Evolutionary conservation across 2,329 filamentous ascomycete genomes (phyloP).

Genomic region (Mollisia scopiformis): DNA sequence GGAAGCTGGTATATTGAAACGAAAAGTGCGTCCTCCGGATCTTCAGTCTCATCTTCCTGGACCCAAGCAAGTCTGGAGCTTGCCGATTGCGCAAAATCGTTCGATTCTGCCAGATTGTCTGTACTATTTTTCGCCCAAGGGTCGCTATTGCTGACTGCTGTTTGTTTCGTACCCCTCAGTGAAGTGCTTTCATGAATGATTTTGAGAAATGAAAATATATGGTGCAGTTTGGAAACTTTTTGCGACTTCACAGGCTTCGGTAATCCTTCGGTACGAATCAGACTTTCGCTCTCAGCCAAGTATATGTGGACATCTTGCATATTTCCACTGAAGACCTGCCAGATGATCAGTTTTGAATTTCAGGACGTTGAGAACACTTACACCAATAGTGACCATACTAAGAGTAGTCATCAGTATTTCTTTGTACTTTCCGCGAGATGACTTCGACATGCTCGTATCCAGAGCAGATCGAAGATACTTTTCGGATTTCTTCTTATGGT

Average conservation of each 20-base stretch:
- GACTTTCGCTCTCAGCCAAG: constrained; percentile 14
- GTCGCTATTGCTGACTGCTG: neutral
- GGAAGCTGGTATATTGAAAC: constrained; percentile 22
- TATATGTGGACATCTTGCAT: constrained; percentile 19
- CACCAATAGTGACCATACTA: constrained; percentile 23
- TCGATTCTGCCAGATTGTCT: neutral
- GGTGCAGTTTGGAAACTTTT: constrained; percentile 20
- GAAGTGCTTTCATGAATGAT: constrained; percentile 22
- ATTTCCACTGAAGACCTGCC: constrained; percentile 19
- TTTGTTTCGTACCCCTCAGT: constrained; percentile 1
- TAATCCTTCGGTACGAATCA: constrained; percentile 16
- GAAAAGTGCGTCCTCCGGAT: constrained; percentile 19
- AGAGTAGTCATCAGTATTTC: constrained; percentile 20
- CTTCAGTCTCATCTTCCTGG: constrained; percentile 14
- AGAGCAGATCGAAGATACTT: constrained; percentile 8
- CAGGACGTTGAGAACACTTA: neutral
- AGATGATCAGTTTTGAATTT: neutral
- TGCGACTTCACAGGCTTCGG: constrained; percentile 19
- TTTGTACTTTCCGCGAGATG: constrained; percentile 20
- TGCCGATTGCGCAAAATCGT: neutral
- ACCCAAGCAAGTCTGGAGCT: constrained; percentile 12
- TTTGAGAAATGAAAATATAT: constrained; percentile 22
- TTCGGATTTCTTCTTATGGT: constrained; percentile 11
- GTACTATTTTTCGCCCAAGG: neutral
- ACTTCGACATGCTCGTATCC: constrained; percentile 7